Evolutionary conservation across 805 yeast species (phyloP), one percentile per base, ranked within the genome.

Genomic region (Dipodascus geniculatus): DNA sequence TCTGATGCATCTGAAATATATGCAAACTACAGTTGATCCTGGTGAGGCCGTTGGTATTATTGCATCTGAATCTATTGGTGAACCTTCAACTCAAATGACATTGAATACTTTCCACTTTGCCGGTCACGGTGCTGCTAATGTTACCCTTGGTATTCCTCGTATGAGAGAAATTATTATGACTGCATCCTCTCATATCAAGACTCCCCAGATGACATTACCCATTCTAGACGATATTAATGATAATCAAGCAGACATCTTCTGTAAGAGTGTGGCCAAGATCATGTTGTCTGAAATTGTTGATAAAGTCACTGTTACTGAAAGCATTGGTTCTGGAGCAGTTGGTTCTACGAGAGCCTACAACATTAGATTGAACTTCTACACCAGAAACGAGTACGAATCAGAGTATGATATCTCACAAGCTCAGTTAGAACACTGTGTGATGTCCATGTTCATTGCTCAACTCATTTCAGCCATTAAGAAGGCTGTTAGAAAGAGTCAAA

Each of bases 111-210:
- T 87, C 87, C 96, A 93, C 76, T 93, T 93, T 66, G 99, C 99
- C 63, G 99, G 99, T 69, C 99, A 95, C 74, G 99, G 99, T 81
- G 99, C 99, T 55, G 99, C 99, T 49, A 93, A 93, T 72, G 99
- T 93, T 59, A 93, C 99, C 0, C 78, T 93, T 64, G 99, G 99
- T 85, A 93, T 93, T 67, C 99, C 99, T 47, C 96, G 99, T 81
- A 83, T 93, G 87, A 85, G 99, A 81, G 99, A 93, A 79, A 93
- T 93, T 70, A 89, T 93, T 68, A 93, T 93, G 99, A 95, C 99
- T 11, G 99, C 99, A 20, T 87, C 96, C 56, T 82, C 96, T 22
- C 73, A 85, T 50, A 93, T 93, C 65, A 87, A 88, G 74, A 93
- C 99, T n/a, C 99, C 99, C 48, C 98, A 93, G 73, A 93, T 93